Evolutionary conservation across 768 basidiomycete species (phyloP).

Genomic region (Grammothele lineata): DNA sequence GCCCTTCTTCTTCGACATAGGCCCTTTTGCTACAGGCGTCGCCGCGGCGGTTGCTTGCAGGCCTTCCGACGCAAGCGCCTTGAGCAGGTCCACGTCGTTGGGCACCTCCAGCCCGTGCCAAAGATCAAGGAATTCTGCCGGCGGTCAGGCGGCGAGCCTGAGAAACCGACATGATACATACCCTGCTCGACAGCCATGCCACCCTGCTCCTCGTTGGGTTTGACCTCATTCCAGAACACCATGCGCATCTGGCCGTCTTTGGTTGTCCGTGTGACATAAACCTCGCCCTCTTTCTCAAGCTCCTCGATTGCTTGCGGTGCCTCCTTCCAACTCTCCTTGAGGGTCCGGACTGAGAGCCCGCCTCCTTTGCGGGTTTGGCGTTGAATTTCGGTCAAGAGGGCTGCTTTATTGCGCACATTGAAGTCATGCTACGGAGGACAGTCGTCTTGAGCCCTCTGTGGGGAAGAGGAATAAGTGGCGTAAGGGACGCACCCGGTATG

Average conservation of each 20-base stretch:
- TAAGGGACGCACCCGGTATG: slow-evolving; percentile 63
- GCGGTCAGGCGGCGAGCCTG: not conserved
- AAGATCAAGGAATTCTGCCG: slow-evolving; percentile 76
- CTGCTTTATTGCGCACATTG: slow-evolving; percentile 79
- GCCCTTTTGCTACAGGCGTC: slow-evolving; percentile 47
- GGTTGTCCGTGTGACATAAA: slow-evolving; percentile 78
- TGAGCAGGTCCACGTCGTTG: slow-evolving; percentile 77
- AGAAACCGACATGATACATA: slow-evolving; percentile 26
- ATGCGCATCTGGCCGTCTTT: slow-evolving; percentile 81
- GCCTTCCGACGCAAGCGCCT: slow-evolving; percentile 77
- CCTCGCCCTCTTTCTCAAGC: slow-evolving; percentile 85
- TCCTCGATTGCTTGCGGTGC: slow-evolving; percentile 82
- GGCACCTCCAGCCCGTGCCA: slow-evolving; percentile 87
- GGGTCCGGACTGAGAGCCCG: slow-evolving; percentile 74
- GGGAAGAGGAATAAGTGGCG: not conserved
- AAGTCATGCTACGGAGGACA: slow-evolving; percentile 66
- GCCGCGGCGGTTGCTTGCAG: slow-evolving; percentile 75
- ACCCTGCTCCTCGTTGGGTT: slow-evolving; percentile 67
- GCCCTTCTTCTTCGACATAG: slow-evolving; percentile 73
- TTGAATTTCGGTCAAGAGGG: slow-evolving; percentile 82
- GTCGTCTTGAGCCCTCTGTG: not conserved
- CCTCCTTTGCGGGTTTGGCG: slow-evolving; percentile 80
- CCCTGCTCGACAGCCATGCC: slow-evolving; percentile 79
- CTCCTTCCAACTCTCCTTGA: slow-evolving; percentile 92
- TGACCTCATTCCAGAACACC: slow-evolving; percentile 91